Conservation (phyloP, 345 rosid genomes). For the Moricandia moricandioides region DNA sequence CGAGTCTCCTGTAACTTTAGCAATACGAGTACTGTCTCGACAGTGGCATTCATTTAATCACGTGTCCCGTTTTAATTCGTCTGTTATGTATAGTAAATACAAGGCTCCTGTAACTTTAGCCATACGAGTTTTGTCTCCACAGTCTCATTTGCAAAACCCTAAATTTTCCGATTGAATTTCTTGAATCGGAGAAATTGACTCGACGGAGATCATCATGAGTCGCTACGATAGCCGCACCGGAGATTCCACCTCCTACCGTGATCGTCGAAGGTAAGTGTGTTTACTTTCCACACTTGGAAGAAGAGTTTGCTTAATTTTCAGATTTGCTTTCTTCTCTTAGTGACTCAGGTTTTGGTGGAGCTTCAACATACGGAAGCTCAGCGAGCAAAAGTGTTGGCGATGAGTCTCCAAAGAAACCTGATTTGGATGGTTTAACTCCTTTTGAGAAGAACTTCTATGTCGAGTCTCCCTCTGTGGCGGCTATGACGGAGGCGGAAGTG, state of each 20-base stretch:
- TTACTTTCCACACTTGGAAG: neutral
- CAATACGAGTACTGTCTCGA: neutral
- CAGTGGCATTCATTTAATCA: neutral
- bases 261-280: constrained; percentile 66
- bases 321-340: constrained; percentile 42
- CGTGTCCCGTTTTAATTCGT: neutral
- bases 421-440: constrained; percentile 92
- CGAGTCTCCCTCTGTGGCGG: constrained; percentile 74
- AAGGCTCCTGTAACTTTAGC: neutral
- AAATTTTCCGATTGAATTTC: neutral
- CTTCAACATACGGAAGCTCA: constrained; percentile 57
- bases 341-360: constrained; percentile 93
- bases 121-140: neutral
- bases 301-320: constrained; percentile 24
- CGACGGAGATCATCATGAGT: constrained; percentile 59
- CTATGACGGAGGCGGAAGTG: constrained; percentile 79
- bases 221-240: constrained; percentile 93
- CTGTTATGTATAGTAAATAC: neutral
- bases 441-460: constrained; percentile 93
- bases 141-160: constrained; percentile 7
- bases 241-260: constrained; percentile 90
- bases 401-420: constrained; percentile 63
- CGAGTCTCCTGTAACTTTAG: neutral
- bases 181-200: neutral
- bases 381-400: constrained; percentile 48